Base-by-base conservation (phyloP, 1,284 basidiomycete genomes). In the Golubevia pallescens region DNA sequence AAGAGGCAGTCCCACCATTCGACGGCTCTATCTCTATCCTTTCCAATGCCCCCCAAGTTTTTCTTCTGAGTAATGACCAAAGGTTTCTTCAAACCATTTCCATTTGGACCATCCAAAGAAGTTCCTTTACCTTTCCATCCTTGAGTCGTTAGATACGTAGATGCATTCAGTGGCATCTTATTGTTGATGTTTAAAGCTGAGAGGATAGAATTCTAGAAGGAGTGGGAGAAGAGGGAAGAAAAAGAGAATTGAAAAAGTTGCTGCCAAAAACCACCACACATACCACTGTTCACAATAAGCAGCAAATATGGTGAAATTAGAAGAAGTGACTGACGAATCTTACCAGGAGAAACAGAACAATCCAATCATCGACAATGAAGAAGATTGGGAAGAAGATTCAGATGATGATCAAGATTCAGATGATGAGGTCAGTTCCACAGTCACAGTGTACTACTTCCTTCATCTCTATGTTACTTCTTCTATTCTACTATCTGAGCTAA, bases 1-100 rank as follows among this genome's bases (percentile, higher is more conserved):
- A 83, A 85, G 51, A 85, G 73, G 61, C 78, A 78, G 62, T 85
- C 81, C 82, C 82, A 85, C 82, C 82, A 85, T 42, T 85, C 82
- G 23, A 79, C 73, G 3, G 81, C 81, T 8, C 82, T 66, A 52
- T 85, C 82, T 24, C 82, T 65, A 57, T 85, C 76, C 62, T 80
- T 78, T 53, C 82, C 82, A 3, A 85, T 67, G 14, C 82, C 82
- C 19, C 71, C 72, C 16, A 85, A 71, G 32, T 73, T 77, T 20
- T 77, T 74, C 54, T 80, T 83, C 59, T 76, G 74, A 1, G 78
- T 73, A 38, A 85, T 78, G n/a, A 73, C 70, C 20, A 85, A 67
- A 2, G 82, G 81, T 63, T 81, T 83, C 59, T 80, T 81, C n/a
- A 83, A 74, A 24, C 80, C 82, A 32, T 71, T 69, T 6, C 82